Evolutionary conservation across 257 asterid species (phyloP).

Genomic region (Solanum etuberosum): DNA sequence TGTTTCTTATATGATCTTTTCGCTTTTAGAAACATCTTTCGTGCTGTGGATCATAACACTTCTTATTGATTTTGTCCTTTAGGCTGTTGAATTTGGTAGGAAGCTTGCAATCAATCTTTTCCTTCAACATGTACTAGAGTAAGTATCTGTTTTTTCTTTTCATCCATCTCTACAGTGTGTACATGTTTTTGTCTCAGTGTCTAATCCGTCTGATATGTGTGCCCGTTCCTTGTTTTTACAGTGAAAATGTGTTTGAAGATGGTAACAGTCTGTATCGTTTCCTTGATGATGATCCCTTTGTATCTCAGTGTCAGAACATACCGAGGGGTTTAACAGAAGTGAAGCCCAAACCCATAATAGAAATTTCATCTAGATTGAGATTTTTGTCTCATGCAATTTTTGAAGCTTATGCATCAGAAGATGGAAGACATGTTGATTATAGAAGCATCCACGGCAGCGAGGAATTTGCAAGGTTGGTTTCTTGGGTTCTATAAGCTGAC

Average conservation of each 20-base stretch:
- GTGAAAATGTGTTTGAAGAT: slow-evolving; percentile 72
- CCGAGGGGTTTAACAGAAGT: slow-evolving; percentile 74
- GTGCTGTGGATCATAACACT: neutral
- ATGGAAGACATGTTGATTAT: slow-evolving; percentile 68
- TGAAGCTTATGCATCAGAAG: slow-evolving; percentile 78
- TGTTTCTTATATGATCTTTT: neutral
- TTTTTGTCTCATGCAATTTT: slow-evolving; percentile 48
- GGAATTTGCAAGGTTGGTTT: slow-evolving; percentile 77
- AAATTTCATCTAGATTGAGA: slow-evolving; percentile 71
- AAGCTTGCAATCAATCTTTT: slow-evolving; percentile 67
- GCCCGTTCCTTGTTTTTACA: slow-evolving; percentile 8
- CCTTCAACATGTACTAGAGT: slow-evolving; percentile 63
- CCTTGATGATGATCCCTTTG: slow-evolving; percentile 69
- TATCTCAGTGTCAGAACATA: slow-evolving; percentile 73
- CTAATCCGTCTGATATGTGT: neutral
- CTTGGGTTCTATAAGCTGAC: neutral
- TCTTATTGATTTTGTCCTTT: slow-evolving; percentile 8
- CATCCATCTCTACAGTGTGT: neutral
- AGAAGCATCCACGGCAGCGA: slow-evolving; percentile 84
- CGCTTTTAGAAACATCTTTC: neutral
- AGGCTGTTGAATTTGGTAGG: slow-evolving; percentile 90
- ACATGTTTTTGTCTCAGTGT: neutral
- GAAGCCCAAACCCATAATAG: slow-evolving; percentile 71
- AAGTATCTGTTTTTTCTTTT: slow-evolving; percentile 22
- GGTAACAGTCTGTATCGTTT: slow-evolving; percentile 73